Base-by-base conservation (phyloP, 2,329 filamentous ascomycete genomes). In the Zasmidium citrigriseum region DNA sequence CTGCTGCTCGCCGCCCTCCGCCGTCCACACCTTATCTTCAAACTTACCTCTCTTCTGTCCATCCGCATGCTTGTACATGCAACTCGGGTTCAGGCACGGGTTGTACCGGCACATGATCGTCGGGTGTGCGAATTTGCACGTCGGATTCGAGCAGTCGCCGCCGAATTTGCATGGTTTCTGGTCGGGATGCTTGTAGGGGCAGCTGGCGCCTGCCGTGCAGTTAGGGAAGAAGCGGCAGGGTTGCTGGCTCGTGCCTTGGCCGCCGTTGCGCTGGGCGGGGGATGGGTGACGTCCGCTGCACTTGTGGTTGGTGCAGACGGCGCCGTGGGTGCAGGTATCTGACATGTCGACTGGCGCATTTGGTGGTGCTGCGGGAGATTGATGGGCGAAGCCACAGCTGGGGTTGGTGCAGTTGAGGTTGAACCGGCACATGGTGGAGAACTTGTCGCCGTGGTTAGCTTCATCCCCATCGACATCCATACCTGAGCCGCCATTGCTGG, bases 261-360 rank as follows among this genome's bases (percentile, higher is more conserved):
- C 90, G 23, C 88, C 86, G 52, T 85, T 78, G 73, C 87, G 90
- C 67, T 89, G 84, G 2, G 93, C 92, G 1, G 95, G 95, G 5
- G 93, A 97, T 2, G 95, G 95, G 75, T 99, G 95, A 59, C 91
- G 90, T 25, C 85, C 93, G 9, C 89, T 90, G 72, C 95, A 99
- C 78, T 98, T 98, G 69, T 86, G 84, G 81, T 98, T 99, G 78
- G 95, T 96, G 85, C 95, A 99, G 9, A 92, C 92, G 1, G 87
- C 91, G 20, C 92, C 93, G 68, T 90, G 98, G 18, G 84, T 84
- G 78, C 95, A 99, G 18, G 83, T 81, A 69, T 96, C 91, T 58
- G 82, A 85, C 65, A 93, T 82, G 73, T 98, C 95, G 58, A 98
- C 82, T 2, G 47, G 16, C 0, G 87, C 83, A 1, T 84, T 85